These are phyloP conservation scores for Gossypium bickii DNA, from an alignment of 345 rosid species.

Conservation along the genomic window DNA sequence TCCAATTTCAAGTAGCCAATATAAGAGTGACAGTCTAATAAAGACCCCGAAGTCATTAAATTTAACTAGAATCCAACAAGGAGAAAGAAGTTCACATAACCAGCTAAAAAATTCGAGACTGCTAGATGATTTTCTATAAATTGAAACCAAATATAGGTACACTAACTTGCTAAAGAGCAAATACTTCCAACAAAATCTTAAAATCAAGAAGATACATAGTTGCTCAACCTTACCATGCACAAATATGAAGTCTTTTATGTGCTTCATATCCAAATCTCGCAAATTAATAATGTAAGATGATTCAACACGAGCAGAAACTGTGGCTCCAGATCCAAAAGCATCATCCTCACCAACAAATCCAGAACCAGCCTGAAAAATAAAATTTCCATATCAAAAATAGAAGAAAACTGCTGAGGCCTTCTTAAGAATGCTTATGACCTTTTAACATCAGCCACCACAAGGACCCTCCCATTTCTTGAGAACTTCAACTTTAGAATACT, in stretches of 20 bases:
- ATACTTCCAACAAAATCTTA: not conserved
- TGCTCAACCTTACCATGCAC: conserved; percentile 61
- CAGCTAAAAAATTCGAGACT: not conserved
- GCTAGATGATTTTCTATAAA: not conserved
- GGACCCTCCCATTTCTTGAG: not conserved
- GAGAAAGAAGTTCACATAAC: not conserved
- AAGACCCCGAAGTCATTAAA: not conserved
- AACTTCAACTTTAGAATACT: not conserved
- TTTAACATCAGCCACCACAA: not conserved
- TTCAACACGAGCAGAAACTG: conserved; percentile 63
- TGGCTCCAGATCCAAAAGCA: conserved; percentile 55
- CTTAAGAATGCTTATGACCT: not conserved
- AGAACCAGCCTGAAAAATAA: conserved; percentile 38
- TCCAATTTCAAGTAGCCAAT: not conserved
- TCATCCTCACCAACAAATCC: conserved; percentile 93
- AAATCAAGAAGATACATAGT: conserved; percentile 3
- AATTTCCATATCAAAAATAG: not conserved
- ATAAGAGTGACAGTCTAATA: not conserved
- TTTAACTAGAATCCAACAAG: conserved; percentile 2
- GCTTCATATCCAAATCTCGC: conserved; percentile 86
- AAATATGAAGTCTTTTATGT: conserved; percentile 89
- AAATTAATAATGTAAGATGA: conserved; percentile 83
- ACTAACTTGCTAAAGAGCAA: not conserved
- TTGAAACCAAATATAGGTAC: not conserved
- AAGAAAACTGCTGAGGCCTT: not conserved